phyloP scores from a whole-genome alignment of 768 basidiomycete genomes.

The Favolaschia claudopus region DNA sequence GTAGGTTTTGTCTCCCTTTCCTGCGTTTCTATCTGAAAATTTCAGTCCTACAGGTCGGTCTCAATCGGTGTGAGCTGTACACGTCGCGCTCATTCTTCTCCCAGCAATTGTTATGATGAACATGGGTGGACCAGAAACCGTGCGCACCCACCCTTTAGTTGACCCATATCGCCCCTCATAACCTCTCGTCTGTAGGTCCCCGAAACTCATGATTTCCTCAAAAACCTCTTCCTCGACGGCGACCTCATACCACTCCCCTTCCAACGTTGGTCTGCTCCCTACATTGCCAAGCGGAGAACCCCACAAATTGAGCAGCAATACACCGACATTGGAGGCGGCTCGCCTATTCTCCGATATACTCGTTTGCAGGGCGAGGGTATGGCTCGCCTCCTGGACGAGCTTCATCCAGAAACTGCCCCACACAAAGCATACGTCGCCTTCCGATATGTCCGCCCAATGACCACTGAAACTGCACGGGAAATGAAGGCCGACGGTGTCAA shows the following conservation, averaged over 20 bases:
- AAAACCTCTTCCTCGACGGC: conserved; percentile 87
- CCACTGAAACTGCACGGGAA: conserved; percentile 79
- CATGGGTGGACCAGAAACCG: conserved; percentile 97
- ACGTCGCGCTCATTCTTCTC: conserved; percentile 1
- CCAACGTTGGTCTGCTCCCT: conserved; percentile 85
- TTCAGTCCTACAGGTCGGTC: conserved; percentile 68
- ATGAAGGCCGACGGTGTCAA: conserved; percentile 92
- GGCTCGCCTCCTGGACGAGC: conserved; percentile 90
- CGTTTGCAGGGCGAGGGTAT: conserved; percentile 88
- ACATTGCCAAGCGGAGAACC: conserved; percentile 88
- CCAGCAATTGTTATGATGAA: conserved; percentile 94
- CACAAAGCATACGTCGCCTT: conserved; percentile 98
- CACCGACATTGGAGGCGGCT: conserved; percentile 93
- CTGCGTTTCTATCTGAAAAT: conserved; percentile 20
- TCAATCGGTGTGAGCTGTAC: background rate
- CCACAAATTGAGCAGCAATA: conserved; percentile 97
- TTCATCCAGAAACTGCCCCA: conserved; percentile 92
- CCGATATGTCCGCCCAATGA: conserved; percentile 90
- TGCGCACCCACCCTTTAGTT: conserved; percentile 43
- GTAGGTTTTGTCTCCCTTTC: conserved; percentile 38
- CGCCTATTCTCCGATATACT: conserved; percentile 93
- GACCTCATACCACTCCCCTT: conserved; percentile 97
- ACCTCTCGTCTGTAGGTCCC: conserved; percentile 67
- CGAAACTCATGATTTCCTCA: conserved; percentile 93
- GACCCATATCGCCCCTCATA: conserved; percentile 11